These are phyloP conservation scores for Tieghemiomyces parasiticus DNA, from an alignment of 192 early-diverging fungal species.

Conservation along the genomic window DNA sequence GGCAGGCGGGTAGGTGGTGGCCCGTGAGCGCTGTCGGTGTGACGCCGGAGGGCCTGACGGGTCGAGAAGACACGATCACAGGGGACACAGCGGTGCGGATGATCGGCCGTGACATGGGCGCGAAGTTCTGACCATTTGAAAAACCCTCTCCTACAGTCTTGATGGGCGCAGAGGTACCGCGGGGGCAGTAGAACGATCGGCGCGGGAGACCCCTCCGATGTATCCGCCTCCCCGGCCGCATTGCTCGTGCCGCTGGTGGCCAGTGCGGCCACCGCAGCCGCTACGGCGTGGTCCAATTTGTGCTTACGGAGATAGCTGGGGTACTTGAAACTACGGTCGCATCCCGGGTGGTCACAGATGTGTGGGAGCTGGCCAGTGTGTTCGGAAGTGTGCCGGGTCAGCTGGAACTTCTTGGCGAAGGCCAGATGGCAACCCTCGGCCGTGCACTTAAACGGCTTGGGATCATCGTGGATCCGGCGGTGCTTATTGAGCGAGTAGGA, in stretches of 20 bases:
- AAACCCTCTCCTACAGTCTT: constrained; percentile 17
- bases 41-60: constrained; percentile 15
- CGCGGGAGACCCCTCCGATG: too few relatives aligned
- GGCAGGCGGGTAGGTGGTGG: constrained; percentile 17
- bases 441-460: constrained; percentile 21
- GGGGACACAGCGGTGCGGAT: constrained; percentile 13
- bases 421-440: constrained; percentile 16
- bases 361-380: constrained; percentile 27
- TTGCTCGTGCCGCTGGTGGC: too few relatives aligned
- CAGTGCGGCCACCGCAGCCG: too few relatives aligned
- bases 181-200: too few relatives aligned
- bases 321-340: constrained; percentile 20
- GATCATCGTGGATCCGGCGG: constrained; percentile 17
- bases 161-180: constrained; percentile 22
- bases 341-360: constrained; percentile 17
- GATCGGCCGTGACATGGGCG: constrained; percentile 18
- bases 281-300: constrained; percentile 12
- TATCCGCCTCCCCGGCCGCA: too few relatives aligned
- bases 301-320: constrained; percentile 26
- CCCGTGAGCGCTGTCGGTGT: constrained; percentile 18
- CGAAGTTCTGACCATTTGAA: constrained; percentile 30
- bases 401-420: constrained; percentile 30
- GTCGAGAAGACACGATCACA: constrained; percentile 20
- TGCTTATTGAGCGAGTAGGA: constrained; percentile 36
- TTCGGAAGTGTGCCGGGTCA: constrained; percentile 21